Conservation (phyloP, 2,329 filamentous ascomycete genomes). For the Fusarium verrucosum region DNA sequence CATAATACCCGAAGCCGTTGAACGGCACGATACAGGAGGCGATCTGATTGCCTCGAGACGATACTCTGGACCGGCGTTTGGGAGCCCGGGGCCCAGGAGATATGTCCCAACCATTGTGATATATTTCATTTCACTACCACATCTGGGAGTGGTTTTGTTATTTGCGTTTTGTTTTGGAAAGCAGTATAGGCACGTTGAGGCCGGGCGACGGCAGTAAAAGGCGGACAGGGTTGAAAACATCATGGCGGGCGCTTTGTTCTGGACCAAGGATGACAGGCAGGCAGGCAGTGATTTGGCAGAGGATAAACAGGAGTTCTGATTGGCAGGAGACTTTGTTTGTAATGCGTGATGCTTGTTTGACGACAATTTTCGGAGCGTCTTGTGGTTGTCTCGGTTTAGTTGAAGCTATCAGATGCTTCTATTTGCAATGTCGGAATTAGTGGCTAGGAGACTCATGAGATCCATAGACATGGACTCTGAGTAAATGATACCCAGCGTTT, state of each 20-base stretch:
- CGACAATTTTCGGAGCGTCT: conserved; percentile 19
- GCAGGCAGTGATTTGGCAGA: conserved; percentile 5
- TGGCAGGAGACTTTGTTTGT: conserved; percentile 21
- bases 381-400: conserved; percentile 13
- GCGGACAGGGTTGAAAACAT: conserved; percentile 14
- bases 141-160: conserved; percentile 13
- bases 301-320: conserved; percentile 25
- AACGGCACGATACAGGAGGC: conserved; percentile 6
- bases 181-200: conserved; percentile 4
- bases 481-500: conserved; percentile 46
- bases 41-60: not conserved
- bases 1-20: conserved; percentile 15
- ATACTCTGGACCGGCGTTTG: conserved; percentile 24
- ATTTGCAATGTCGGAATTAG: conserved; percentile 19
- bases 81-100: conserved; percentile 39
- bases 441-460: conserved; percentile 27
- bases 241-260: conserved; percentile 23
- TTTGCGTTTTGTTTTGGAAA: conserved; percentile 27
- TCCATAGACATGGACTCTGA: conserved; percentile 34
- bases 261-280: conserved; percentile 1
- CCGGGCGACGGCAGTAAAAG: conserved; percentile 22
- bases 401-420: conserved; percentile 29
- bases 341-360: conserved; percentile 26
- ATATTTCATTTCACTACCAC: conserved; percentile 26
- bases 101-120: conserved; percentile 43